Conservation (phyloP, 805 yeast species). For the Ogataea nonfermentans region DNA sequence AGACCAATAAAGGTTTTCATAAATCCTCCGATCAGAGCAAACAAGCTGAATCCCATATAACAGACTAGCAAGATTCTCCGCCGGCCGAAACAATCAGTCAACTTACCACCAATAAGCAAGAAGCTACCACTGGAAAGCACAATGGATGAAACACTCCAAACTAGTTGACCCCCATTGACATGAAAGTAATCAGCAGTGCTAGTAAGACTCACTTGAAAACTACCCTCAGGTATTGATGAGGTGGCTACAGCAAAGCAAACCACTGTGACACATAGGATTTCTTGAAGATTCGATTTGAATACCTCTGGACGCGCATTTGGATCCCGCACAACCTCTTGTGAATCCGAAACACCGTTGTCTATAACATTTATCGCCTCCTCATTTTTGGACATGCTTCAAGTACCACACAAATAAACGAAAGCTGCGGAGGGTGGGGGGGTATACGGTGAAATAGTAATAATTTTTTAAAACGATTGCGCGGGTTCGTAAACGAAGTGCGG, state of each 20-base stretch:
- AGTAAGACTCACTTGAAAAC: slow-evolving; percentile 34
- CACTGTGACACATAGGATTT: slow-evolving; percentile 29
- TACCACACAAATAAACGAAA: too few species aligned
- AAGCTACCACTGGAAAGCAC: slow-evolving; percentile 37
- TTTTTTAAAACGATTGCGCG: too few species aligned
- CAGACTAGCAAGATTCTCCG: slow-evolving; percentile 29
- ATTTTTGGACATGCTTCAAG: neutral
- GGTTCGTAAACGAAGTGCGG: too few species aligned
- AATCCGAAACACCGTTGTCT: too few species aligned
- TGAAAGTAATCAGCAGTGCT: slow-evolving; percentile 31
- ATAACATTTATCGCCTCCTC: neutral
- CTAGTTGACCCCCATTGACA: slow-evolving; percentile 36
- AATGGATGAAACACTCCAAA: slow-evolving; percentile 40
- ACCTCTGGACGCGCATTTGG: slow-evolving; percentile 30
- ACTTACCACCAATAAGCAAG: slow-evolving; percentile 37
- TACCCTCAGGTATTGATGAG: slow-evolving; percentile 34
- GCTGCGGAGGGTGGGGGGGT: too few species aligned
- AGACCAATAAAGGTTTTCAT: slow-evolving; percentile 34
- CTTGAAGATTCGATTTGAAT: slow-evolving; percentile 32
- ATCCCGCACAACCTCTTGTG: neutral
- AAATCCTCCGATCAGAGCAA: slow-evolving; percentile 30
- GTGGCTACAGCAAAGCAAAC: slow-evolving; percentile 36
- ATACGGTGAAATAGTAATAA: too few species aligned
- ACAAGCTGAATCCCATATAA: slow-evolving; percentile 12
- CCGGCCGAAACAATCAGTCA: slow-evolving; percentile 40